Conservation (phyloP, 164 flowering plant species). For the Euptelea pleiosperma region DNA sequence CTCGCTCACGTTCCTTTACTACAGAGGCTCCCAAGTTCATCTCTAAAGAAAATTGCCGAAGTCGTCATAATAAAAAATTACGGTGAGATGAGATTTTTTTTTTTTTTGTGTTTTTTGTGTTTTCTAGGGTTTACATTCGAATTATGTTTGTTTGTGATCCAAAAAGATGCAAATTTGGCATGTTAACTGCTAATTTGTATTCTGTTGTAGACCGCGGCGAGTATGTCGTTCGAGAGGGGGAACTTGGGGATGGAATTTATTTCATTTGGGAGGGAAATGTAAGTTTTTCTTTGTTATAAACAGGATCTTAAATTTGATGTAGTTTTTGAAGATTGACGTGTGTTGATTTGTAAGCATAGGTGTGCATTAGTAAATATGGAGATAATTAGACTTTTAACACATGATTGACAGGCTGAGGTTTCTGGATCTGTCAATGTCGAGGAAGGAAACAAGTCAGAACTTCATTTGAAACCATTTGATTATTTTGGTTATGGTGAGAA, state of each 20-base stretch:
- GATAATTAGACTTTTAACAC: background rate
- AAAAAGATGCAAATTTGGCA: too few species aligned
- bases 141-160: too few species aligned
- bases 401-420: conserved; percentile 63
- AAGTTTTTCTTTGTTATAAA: conserved; percentile 7
- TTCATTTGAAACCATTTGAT: conserved; percentile 52
- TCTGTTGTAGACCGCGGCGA: conserved; percentile 62
- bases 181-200: too few species aligned
- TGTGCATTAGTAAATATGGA: too few species aligned
- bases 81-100: conserved; percentile 38
- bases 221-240: conserved; percentile 60
- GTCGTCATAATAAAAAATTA: conserved; percentile 44
- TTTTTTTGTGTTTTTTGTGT: background rate
- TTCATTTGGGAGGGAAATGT: conserved; percentile 89
- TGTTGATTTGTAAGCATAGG: too few species aligned
- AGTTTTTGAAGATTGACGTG: too few species aligned
- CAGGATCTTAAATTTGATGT: too few species aligned
- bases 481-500: conserved; percentile 74
- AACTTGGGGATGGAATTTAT: conserved; percentile 59
- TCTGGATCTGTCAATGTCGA: conserved; percentile 38
- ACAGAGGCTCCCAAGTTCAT: conserved; percentile 63
- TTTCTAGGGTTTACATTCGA: background rate
- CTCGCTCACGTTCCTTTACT: conserved; percentile 66
- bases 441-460: conserved; percentile 52
- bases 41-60: conserved; percentile 55